Base-by-base conservation (phyloP, 108 stramenopile species). In the Skeletonema tropicum region DNA sequence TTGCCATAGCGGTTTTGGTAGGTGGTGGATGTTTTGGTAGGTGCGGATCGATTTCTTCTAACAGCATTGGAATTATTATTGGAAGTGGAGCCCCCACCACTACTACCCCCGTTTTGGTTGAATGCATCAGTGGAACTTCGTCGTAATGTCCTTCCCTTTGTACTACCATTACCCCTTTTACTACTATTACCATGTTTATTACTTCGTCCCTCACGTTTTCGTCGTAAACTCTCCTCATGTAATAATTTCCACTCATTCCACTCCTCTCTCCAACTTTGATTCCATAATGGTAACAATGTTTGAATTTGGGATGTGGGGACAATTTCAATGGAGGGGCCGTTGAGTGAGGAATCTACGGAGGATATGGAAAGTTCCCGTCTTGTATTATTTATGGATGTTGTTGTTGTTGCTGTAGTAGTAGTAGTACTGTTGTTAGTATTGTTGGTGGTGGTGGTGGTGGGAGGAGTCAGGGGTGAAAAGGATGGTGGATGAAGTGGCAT, bases 251-350 rank as follows among this genome's bases (percentile, higher is more conserved):
- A 73, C 58, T 79, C 67, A 3, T 31, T 19, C 1, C 72, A 71
- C 32, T 79, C 65, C 19, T 68, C 29, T 23, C 33, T 68, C 79
- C 79, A 79, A 46, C 73, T 66, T 48, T 42, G 31, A 19, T 57
- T 68, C 79, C 71, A 79, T 1, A 17, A 15, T 19, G 77, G 71
- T 66, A 79, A 32, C 31, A n/a, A 73, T 46, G 39, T n/a, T 46
- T 3, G 6, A 15, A 48, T 48, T 48, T 17, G 46, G n/a, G 38
- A 38, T 13, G 79, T 79, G 36, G 79, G 79, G 6, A 79, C 60
- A 46, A 79, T 49, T 55, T 79, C 79, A 60, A 73, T 21, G 2
- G 72, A 73, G 3, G 52, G 52, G 0, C 55, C 61, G 23, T 33
- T 55, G 25, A 62, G 49, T 8, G 69, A 77, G 17, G n/a, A 17